Evolutionary conservation across 73 alveolate species (phyloP).

Genomic region (Paramecium primaurelia): DNA sequence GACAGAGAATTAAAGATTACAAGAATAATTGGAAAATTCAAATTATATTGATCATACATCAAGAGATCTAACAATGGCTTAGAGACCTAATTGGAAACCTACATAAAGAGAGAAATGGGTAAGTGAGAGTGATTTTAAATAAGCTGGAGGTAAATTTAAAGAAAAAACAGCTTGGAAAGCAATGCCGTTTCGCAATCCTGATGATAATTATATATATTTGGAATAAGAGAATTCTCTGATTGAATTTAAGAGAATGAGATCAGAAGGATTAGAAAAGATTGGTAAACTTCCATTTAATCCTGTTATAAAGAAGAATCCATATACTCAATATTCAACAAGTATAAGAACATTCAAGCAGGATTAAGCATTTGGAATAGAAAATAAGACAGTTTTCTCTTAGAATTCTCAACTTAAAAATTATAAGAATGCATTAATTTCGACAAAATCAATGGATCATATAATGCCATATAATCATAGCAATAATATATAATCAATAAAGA

Average conservation of each 20-base stretch:
- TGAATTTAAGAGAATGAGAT: neutral
- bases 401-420: slow-evolving; percentile 25
- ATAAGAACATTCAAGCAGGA: slow-evolving; percentile 42
- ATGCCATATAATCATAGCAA: slow-evolving; percentile 56
- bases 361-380: slow-evolving; percentile 5
- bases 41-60: neutral
- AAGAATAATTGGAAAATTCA: neutral
- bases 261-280: neutral
- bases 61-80: neutral
- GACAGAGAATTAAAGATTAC: neutral
- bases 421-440: slow-evolving; percentile 20
- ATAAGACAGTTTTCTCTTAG: slow-evolving; percentile 9
- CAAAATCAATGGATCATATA: slow-evolving; percentile 48
- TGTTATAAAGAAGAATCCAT: neutral
- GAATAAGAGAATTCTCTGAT: neutral
- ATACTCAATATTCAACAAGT: slow-evolving; percentile 16
- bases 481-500: neutral
- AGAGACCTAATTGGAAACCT: slow-evolving; percentile 19
- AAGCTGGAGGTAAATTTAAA: neutral
- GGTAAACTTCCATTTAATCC: neutral
- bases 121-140: neutral
- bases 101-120: neutral
- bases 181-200: slow-evolving; percentile 19
- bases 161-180: neutral
- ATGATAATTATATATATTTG: neutral